Evolutionary conservation across 2,329 filamentous ascomycete species (phyloP), one percentile per base, ranked within the genome.

Genomic region (Verticillium longisporum): DNA sequence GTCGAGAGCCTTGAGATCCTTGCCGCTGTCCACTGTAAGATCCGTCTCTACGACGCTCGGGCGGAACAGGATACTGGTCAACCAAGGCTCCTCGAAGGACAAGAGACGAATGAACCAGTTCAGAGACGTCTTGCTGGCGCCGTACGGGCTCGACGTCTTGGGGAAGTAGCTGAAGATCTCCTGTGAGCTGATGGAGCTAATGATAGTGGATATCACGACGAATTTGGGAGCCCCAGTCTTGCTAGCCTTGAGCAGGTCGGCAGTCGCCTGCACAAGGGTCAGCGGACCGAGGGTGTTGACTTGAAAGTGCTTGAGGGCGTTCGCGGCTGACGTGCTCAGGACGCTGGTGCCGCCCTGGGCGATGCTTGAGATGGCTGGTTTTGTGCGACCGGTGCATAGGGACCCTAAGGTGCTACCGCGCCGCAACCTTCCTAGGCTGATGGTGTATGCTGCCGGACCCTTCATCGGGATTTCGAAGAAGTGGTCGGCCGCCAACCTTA

Each of bases 91-190:
- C 63, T 76, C 73, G 5, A 65, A 64, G 56, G 70, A 66, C 10
- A 75, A 70, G 33, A 69, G 66, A 26, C 66, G 67, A 7, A 69
- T 69, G 32, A 72, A 64, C 70, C 70, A 75, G 60, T 71, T 68
- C 13, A 67, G 62, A 7, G 65, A 71, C 0, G 72, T 69, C 66
- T 84, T 83, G 57, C 73, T 73, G 1, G 76, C 66, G 0, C 75
- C 80, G 62, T 84, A 83, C 0, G 73, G 70, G 1, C 75, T 55
- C 0, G 67, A 57, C 0, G 61, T 64, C 57, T 69, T 69, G 9
- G 59, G 59, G n/a, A 56, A 62, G 21, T 26, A 34, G 32, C 58
- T 65, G 18, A 58, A 41, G 15, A 14, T 14, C 14, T 58, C 56
- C n/a, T 70, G 62, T 1, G 60, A 60, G 15, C 34, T 57, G 9